Percentiles rank a stretch among this genome's conserved stretches.
Conservation (phyloP, 768 basidiomycete species). For the Boletus coccyginus region DNA sequence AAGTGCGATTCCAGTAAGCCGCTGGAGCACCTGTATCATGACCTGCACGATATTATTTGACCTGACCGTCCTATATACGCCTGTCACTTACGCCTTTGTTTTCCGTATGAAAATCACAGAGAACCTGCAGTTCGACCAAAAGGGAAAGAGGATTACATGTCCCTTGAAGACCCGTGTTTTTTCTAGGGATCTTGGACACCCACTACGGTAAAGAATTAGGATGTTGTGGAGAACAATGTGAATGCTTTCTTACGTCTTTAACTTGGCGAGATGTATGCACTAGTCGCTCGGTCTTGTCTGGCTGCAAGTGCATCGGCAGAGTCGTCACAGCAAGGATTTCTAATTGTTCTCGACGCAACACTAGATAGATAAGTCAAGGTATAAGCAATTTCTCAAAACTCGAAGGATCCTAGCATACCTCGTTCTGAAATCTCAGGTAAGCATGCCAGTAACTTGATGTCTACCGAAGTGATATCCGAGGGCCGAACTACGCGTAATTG, state of each 20-base stretch:
- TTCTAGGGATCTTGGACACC: slow-evolving; percentile 6
- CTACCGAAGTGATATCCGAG: slow-evolving; percentile 15
- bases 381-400: neutral
- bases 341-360: slow-evolving; percentile 22
- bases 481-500: slow-evolving; percentile 31
- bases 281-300: slow-evolving; percentile 5
- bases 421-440: neutral
- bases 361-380: slow-evolving; percentile 7
- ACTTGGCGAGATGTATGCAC: slow-evolving; percentile 18
- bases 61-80: neutral
- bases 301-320: slow-evolving; percentile 14
- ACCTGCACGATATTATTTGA: slow-evolving; percentile 11
- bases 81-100: slow-evolving; percentile 17
- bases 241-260: slow-evolving; percentile 18
- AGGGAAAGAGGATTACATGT: slow-evolving; percentile 23
- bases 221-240: neutral
- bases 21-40: slow-evolving; percentile 23
- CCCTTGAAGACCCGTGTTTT: neutral
- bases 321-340: slow-evolving; percentile 24
- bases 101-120: slow-evolving; percentile 11
- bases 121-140: slow-evolving; percentile 24
- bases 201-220: slow-evolving; percentile 15
- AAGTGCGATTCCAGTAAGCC: slow-evolving; percentile 41
- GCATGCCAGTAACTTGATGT: slow-evolving; percentile 18
- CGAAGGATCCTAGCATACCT: slow-evolving; percentile 10